Evolutionary conservation across 2,329 filamentous ascomycete species (phyloP).

Genomic region (Claviceps africana): DNA sequence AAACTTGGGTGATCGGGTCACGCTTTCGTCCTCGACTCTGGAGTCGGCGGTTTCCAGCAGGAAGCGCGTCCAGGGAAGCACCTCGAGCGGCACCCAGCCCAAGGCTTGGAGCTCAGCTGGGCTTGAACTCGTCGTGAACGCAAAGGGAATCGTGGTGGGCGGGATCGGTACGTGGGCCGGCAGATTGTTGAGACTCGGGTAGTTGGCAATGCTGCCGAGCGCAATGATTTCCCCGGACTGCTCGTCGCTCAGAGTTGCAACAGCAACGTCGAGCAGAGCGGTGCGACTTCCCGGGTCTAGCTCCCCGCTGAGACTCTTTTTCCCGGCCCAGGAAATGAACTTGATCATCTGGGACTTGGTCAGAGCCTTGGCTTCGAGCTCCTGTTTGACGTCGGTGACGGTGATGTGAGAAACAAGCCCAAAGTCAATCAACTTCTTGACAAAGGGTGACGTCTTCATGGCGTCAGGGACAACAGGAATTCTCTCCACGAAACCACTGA

Average conservation of each 20-base stretch:
- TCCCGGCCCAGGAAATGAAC: slow-evolving; percentile 73
- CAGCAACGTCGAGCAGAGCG: slow-evolving; percentile 62
- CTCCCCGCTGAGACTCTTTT: slow-evolving; percentile 56
- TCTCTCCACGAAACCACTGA: slow-evolving; percentile 64
- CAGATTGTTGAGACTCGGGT: slow-evolving; percentile 63
- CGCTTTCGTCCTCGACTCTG: slow-evolving; percentile 47
- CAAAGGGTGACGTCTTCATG: slow-evolving; percentile 59
- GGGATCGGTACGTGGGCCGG: slow-evolving; percentile 71
- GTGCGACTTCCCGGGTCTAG: slow-evolving; percentile 55
- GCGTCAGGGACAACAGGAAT: slow-evolving; percentile 76
- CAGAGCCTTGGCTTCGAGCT: slow-evolving; percentile 71
- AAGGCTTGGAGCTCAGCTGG: slow-evolving; percentile 60
- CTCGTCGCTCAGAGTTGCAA: slow-evolving; percentile 53
- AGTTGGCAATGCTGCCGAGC: slow-evolving; percentile 60
- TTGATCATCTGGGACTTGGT: slow-evolving; percentile 63
- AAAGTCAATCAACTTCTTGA: slow-evolving; percentile 68
- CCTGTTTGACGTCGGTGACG: slow-evolving; percentile 68
- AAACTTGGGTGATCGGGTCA: slow-evolving; percentile 61
- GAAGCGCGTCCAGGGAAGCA: slow-evolving; percentile 75
- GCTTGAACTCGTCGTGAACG: slow-evolving; percentile 60
- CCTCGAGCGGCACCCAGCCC: slow-evolving; percentile 73
- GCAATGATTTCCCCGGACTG: slow-evolving; percentile 59
- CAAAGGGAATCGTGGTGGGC: slow-evolving; percentile 67
- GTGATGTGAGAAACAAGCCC: slow-evolving; percentile 81
- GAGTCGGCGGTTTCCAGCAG: slow-evolving; percentile 54